Conservation (phyloP, 139 green algal species). For the Chlamydomonas incerta region DNA sequence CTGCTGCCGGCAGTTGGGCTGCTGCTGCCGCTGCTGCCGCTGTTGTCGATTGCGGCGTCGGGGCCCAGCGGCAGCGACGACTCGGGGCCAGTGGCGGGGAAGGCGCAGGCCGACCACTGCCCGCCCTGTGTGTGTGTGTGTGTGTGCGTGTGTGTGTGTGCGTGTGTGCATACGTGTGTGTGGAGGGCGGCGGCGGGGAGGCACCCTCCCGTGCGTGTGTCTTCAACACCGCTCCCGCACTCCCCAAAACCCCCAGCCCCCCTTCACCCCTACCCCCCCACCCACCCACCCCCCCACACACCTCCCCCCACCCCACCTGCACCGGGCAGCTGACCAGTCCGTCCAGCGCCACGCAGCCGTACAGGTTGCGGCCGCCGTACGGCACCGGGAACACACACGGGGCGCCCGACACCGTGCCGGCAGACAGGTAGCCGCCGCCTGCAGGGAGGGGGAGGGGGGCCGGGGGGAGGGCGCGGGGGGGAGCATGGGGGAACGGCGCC, state of each 20-base stretch:
- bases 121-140: constrained; percentile 1
- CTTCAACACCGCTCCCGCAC: too few relatives aligned
- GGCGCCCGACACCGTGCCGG: background rate
- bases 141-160: background rate
- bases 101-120: background rate
- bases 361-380: constrained; percentile 25
- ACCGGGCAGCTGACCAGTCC: constrained; percentile 20
- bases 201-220: too few relatives aligned
- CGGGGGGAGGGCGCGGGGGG: background rate
- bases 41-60: background rate
- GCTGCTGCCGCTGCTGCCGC: background rate
- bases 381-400: constrained; percentile 31
- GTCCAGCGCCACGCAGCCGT: constrained; percentile 20
- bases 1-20: too few relatives aligned
- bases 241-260: too few relatives aligned
- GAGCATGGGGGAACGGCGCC: too few relatives aligned
- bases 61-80: background rate
- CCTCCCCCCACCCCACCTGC: background rate
- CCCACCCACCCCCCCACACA: background rate
- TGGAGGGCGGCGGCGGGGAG: too few relatives aligned
- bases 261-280: too few relatives aligned
- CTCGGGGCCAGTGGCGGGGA: background rate
- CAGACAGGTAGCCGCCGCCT: constrained; percentile 25
- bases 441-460: background rate
- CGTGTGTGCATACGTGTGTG: background rate